Evolutionary conservation across 805 yeast genomes (phyloP).

Genomic region (Hanseniaspora occidentalis): DNA sequence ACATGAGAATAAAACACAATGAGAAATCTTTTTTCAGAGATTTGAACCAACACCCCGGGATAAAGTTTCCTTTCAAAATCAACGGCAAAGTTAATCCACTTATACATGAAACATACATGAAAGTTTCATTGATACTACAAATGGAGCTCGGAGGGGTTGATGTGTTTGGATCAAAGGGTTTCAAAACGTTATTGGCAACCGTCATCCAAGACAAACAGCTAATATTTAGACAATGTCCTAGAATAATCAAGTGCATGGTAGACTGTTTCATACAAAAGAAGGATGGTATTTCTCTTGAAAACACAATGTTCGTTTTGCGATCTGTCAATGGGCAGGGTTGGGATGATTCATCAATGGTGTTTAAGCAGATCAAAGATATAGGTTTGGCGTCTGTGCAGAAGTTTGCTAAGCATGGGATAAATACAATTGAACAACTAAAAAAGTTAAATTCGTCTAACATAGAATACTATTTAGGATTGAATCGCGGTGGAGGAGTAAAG

Average conservation of each 20-base stretch:
- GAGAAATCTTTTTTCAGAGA: constrained; percentile 35
- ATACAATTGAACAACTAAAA: constrained; percentile 21
- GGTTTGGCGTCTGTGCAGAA: constrained; percentile 31
- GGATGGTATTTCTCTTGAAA: constrained; percentile 31
- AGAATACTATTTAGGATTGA: constrained; percentile 30
- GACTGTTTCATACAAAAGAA: constrained; percentile 31
- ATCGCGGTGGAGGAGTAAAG: constrained; percentile 30
- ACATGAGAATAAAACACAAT: constrained; percentile 27
- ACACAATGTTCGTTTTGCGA: constrained; percentile 27
- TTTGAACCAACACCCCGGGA: constrained; percentile 28
- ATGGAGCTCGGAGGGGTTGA: constrained; percentile 39
- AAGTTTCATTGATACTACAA: constrained; percentile 32
- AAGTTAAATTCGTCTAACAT: constrained; percentile 23
- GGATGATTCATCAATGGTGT: constrained; percentile 34
- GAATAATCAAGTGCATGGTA: constrained; percentile 32
- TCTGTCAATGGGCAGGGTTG: constrained; percentile 35
- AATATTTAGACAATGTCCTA: constrained; percentile 30
- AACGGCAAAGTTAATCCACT: constrained; percentile 17
- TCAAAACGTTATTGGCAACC: constrained; percentile 26
- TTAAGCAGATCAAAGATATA: constrained; percentile 37
- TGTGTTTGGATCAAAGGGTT: constrained; percentile 32
- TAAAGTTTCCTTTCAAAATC: constrained; percentile 26
- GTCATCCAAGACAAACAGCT: constrained; percentile 32
- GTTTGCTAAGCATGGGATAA: constrained; percentile 26
- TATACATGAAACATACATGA: constrained; percentile 23